A percentile compares a stretch with the other conserved stretches of the same genome.
Evolutionary conservation across 163 green algal species (phyloP).

Genomic region (Scenedesmus sp.): DNA sequence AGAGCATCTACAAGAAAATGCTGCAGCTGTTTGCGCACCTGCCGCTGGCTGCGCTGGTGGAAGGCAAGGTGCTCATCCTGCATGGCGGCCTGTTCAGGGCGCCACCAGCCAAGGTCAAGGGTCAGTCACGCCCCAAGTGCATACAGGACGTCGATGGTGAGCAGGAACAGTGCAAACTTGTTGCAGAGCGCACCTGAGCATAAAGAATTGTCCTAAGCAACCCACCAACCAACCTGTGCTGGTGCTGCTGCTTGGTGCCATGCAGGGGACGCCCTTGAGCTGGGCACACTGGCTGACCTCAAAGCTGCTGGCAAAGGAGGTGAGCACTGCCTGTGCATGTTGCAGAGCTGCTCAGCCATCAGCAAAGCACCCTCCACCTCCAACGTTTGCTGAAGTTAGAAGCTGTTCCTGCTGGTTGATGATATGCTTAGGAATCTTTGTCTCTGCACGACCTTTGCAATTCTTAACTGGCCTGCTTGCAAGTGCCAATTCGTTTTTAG

Average conservation of each 20-base stretch:
- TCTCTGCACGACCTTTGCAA: too few relatives aligned
- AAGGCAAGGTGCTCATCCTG: conserved; percentile 79
- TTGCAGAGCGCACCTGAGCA: neutral
- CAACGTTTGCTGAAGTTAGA: too few relatives aligned
- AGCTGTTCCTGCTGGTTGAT: too few relatives aligned
- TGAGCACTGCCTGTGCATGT: neutral
- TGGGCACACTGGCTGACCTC: conserved; percentile 87
- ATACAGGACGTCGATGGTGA: neutral
- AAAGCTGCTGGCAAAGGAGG: conserved; percentile 81
- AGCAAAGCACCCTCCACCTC: too few relatives aligned
- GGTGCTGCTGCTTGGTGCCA: neutral
- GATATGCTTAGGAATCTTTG: too few relatives aligned
- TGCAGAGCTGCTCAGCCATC: too few relatives aligned
- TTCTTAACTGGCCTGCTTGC: too few relatives aligned
- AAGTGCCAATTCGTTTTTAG: too few relatives aligned
- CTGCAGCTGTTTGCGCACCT: conserved; percentile 84
- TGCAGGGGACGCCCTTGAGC: conserved; percentile 40
- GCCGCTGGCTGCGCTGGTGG: conserved; percentile 86
- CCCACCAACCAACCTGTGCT: neutral
- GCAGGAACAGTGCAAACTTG: neutral
- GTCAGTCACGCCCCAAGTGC: neutral
- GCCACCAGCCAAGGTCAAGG: conserved; percentile 19
- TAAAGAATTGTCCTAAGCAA: too few relatives aligned
- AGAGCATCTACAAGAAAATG: conserved; percentile 64
- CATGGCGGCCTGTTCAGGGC: conserved; percentile 54